A percentile compares a stretch with the other conserved stretches of the same genome.
phyloP scores from a whole-genome alignment of 345 rosid species.

The Eucalyptus sp. region DNA sequence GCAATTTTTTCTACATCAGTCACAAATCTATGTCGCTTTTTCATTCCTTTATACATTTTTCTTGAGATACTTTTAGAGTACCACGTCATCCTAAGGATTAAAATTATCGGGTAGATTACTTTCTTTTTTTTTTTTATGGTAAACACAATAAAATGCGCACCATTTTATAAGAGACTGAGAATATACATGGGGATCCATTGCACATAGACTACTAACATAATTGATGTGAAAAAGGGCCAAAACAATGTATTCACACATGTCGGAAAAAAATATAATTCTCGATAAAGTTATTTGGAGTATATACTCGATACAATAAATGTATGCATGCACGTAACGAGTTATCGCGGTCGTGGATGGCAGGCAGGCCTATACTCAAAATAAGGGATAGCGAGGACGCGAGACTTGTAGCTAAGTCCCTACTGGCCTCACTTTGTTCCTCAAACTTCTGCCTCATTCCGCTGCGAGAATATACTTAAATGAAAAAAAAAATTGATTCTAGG shows the following conservation, averaged over 20 bases:
- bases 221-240: too few species aligned
- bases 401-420: not conserved
- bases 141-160: not conserved
- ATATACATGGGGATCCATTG: too few species aligned
- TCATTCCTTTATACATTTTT: not conserved
- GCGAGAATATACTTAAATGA: not conserved
- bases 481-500: too few species aligned
- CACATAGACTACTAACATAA: too few species aligned
- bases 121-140: not conserved
- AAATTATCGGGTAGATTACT: not conserved
- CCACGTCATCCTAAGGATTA: not conserved
- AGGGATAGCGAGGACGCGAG: not conserved
- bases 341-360: too few species aligned
- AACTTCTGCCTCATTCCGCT: too few species aligned
- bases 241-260: too few species aligned
- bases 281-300: too few species aligned
- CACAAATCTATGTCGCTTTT: too few species aligned
- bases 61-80: not conserved
- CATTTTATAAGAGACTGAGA: too few species aligned
- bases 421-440: not conserved
- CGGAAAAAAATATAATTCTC: too few species aligned
- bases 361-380: not conserved
- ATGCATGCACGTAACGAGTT: not conserved
- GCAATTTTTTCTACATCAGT: not conserved
- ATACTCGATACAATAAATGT: not conserved